Evolutionary conservation across 164 flowering plant genomes (phyloP), one percentile per base, ranked within the genome.

Genomic region (Pachysandra terminalis): DNA sequence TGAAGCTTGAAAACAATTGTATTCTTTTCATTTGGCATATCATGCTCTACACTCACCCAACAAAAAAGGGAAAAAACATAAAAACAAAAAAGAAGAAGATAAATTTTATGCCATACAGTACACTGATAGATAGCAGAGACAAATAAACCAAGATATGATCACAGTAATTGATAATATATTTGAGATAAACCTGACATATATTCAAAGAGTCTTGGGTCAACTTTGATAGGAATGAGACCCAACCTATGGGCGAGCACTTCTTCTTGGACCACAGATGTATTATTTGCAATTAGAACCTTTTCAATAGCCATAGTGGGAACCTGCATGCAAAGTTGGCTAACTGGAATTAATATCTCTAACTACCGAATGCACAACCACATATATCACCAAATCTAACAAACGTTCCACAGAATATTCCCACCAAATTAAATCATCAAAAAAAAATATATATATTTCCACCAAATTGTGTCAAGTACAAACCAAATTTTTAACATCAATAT

Each of bases 261-360:
- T 73, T 95, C 98, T 80, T 85, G 96, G 67, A 95, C 59, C 2
- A 90, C 80, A 2, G 97, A 90, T 54, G 97, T 88, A 75, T 89
- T 91, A 62, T 90, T 91, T 67, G 93, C 97, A 69, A 95, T 76
- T 28, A 89, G 70, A 63, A 95, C 94, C 78, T 90, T 91, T 73
- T 95, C 98, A 80, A 95, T 90, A 64, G 98, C 98, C 97, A 91
- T 90, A 16, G 96, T 91, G 1, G 98, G 96, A 69, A 91, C 75
- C 98, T 94, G 73, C 71, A 76, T 12, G 55, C 35, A 73, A n/a
- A 67, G 52, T 27, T 32, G 64, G 37, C 62, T 22, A 27, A 56
- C 24, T 19, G 28, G 56, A 32, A 55, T 49, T 16, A 26, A 45
- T 13, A 45, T 12, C 22, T 25, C 23, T 25, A 58, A 4, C 52